These are phyloP conservation scores for Neurospora crassa DNA, from an alignment of 2,329 filamentous ascomycete genomes.

Conservation along the genomic window DNA sequence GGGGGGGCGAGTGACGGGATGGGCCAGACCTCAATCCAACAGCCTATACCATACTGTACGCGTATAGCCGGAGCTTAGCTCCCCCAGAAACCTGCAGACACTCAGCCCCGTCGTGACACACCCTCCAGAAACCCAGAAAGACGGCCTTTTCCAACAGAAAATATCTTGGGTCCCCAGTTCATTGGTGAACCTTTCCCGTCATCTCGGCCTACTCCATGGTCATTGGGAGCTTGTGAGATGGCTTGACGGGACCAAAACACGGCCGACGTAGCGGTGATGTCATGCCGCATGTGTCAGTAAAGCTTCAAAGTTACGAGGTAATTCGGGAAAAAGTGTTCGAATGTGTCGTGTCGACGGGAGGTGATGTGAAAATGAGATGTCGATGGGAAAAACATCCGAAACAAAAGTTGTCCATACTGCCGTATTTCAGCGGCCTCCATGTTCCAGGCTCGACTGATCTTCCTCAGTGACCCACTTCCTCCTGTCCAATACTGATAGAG, in stretches of 20 bases:
- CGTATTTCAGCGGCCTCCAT: not conserved
- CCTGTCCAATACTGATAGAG: not conserved
- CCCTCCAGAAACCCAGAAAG: not conserved
- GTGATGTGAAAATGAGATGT: not conserved
- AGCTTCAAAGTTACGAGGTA: not conserved
- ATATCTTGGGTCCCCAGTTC: not conserved
- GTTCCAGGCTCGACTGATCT: not conserved
- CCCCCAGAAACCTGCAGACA: not conserved
- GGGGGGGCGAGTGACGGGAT: not conserved
- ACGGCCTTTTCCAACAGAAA: not conserved
- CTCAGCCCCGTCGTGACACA: not conserved
- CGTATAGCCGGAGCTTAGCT: not conserved
- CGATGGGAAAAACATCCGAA: not conserved
- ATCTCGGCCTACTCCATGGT: not conserved
- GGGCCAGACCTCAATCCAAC: not conserved
- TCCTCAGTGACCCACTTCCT: not conserved
- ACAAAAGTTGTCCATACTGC: not conserved
- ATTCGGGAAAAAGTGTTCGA: not conserved
- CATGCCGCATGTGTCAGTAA: not conserved
- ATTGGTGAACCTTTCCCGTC: not conserved
- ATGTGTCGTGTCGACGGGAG: not conserved
- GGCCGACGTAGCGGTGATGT: slow-evolving; percentile 4
- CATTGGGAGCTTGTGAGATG: not conserved
- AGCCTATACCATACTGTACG: not conserved
- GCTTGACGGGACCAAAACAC: not conserved